Base-by-base conservation (phyloP, 495 filamentous ascomycete species). In the Annulohypoxylon nitens region DNA sequence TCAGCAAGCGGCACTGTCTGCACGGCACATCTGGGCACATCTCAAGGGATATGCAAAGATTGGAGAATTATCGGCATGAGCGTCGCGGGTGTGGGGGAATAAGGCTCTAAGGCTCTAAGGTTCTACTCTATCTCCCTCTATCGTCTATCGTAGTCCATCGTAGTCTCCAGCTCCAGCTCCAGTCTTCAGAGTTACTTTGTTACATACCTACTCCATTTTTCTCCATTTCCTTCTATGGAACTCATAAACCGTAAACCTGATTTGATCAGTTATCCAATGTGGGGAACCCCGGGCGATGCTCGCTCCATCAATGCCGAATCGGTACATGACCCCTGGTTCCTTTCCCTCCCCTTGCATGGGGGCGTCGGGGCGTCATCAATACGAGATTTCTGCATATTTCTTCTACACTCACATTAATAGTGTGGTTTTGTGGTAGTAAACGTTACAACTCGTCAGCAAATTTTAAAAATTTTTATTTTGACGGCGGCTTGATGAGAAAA, bases 221-320 rank as follows among this genome's bases (percentile, higher is more conserved):
- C 54, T 25, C 55, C 55, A 37, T 26, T 43, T 43, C 14, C 36
- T 16, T 11, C 39, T 43, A 43, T 3, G 36, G 2, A 10, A 12
- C 11, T 39, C 9, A 12, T 6, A 30, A 30, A 30, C 18, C 41
- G 12, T 43, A 51, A 65, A 55, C 51, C 14, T 48, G 48, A 63
- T 64, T 63, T 58, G 30, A 43, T 25, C 25, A 57, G 37, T 62
- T 18, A 62, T 26, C 55, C 36, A 33, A 33, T 67, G 65, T 73
- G 70, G 70, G 70, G 64, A 73, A 73, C 60, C 70, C 70, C 70
- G 64, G 70, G 54, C 20, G 25, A 53, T 41, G 12, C 47, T 67
- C n/a, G 16, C 37, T 54, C 11, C 12, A 61, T 60, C 50, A 4
- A 41, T 41, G 59, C 59, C 64, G 64, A 73, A 68, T 73, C 64